Evolutionary conservation across 345 rosid genomes (phyloP).

Genomic region (Corchorus capsularis): DNA sequence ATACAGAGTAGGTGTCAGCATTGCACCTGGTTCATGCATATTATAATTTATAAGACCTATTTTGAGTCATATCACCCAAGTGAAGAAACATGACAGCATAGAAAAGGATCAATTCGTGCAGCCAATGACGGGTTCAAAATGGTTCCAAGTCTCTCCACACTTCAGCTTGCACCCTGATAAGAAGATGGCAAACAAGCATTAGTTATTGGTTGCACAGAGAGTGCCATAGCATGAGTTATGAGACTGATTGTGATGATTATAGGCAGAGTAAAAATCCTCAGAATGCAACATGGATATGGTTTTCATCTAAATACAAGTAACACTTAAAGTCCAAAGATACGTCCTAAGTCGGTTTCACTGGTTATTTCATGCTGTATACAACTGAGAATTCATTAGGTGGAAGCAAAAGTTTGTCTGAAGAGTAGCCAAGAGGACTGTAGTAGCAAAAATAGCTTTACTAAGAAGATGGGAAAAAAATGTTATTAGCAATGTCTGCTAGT

Average conservation of each 20-base stretch:
- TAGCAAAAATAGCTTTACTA: not conserved
- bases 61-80: not conserved
- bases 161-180: not conserved
- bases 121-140: not conserved
- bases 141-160: not conserved
- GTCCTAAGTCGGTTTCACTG: not conserved
- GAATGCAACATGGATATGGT: not conserved
- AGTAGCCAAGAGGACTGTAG: not conserved
- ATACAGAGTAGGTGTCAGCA: not conserved
- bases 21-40: not conserved
- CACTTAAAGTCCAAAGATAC: not conserved
- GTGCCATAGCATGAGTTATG: not conserved
- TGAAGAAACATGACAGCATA: not conserved
- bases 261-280: not conserved
- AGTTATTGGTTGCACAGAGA: not conserved
- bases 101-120: not conserved
- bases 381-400: no score
- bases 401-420: not conserved
- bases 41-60: not conserved
- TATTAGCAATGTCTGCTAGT: not conserved
- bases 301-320: not conserved
- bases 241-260: not conserved
- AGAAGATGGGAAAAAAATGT: not conserved
- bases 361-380: not conserved
- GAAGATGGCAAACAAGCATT: not conserved